Percentiles rank a stretch among this genome's conserved stretches.
These are phyloP conservation scores for Pelargonium cotyledonis DNA, from an alignment of 441 rosid genomes.

Conservation along the genomic window DNA sequence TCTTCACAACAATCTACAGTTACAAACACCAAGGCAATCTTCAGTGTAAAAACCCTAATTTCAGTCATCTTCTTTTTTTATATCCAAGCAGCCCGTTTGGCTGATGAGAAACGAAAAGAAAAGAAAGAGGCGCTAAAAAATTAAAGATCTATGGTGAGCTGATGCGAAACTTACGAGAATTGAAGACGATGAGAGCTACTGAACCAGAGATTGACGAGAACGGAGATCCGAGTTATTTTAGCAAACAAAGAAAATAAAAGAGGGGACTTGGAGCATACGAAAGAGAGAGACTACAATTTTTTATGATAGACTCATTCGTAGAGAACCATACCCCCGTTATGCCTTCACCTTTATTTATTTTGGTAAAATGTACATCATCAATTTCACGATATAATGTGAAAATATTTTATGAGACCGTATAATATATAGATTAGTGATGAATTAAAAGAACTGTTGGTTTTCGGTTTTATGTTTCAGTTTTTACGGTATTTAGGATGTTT, in stretches of 20 bases:
- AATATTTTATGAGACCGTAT: too few relatives aligned
- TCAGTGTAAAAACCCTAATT: not conserved
- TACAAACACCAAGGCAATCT: not conserved
- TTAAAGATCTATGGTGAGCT: not conserved
- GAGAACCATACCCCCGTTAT: not conserved
- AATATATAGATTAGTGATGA: too few relatives aligned
- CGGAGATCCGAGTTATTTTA: not conserved
- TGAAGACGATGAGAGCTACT: conserved; percentile 1
- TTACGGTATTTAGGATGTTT: too few relatives aligned
- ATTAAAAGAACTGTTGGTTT: too few relatives aligned
- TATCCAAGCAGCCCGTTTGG: not conserved
- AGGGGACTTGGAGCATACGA: conserved; percentile 4
- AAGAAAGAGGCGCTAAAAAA: not conserved
- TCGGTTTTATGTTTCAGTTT: too few relatives aligned
- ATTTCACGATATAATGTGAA: too few relatives aligned
- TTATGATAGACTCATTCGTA: not conserved
- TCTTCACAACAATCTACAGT: not conserved
- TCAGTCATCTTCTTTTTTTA: not conserved
- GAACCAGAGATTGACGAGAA: conserved; percentile 5
- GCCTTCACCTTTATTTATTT: not conserved
- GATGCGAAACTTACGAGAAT: not conserved
- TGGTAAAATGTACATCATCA: too few relatives aligned
- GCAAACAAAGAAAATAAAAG: not conserved
- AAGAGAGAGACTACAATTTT: not conserved
- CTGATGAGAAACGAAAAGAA: not conserved